These are phyloP conservation scores for Chiua sp. DNA, from an alignment of 1,284 basidiomycete species.

Conservation along the genomic window DNA sequence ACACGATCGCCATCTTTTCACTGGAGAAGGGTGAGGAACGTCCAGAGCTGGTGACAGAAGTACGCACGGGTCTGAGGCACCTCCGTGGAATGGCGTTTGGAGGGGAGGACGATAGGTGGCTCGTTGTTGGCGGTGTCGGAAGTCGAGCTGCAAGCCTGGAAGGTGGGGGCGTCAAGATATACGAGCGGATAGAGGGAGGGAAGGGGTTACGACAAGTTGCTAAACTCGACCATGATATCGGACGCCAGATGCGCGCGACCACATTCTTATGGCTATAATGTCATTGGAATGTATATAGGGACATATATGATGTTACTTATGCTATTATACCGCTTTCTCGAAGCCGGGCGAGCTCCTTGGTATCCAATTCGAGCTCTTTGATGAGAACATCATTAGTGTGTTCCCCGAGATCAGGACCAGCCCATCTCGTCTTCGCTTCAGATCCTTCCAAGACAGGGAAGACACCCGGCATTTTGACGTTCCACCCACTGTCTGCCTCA, in stretches of 20 bases:
- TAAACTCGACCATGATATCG: conserved; percentile 39
- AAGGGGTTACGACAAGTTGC: conserved; percentile 33
- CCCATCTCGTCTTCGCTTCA: conserved; percentile 63
- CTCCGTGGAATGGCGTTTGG: too few relatives aligned
- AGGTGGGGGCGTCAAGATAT: too few relatives aligned
- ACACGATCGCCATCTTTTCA: too few relatives aligned
- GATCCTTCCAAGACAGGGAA: conserved; percentile 65
- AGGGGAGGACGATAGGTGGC: too few relatives aligned
- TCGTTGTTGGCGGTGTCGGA: too few relatives aligned
- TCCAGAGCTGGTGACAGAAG: too few relatives aligned
- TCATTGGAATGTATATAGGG: neutral
- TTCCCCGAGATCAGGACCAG: conserved; percentile 66
- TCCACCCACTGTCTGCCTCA: conserved; percentile 50
- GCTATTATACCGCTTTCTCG: conserved; percentile 53
- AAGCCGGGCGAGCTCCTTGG: conserved; percentile 48
- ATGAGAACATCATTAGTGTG: conserved; percentile 66
- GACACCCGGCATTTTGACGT: conserved; percentile 66
- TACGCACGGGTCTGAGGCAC: too few relatives aligned
- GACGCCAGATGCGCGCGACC: conserved; percentile 39
- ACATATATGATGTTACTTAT: conserved; percentile 5
- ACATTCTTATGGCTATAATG: conserved; percentile 54
- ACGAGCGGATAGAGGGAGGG: too few relatives aligned
- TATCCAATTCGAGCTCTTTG: conserved; percentile 52
- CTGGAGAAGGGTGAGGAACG: too few relatives aligned
- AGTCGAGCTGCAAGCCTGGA: too few relatives aligned